These are phyloP conservation scores for Phyllosticta citriasiana DNA, from an alignment of 2,329 filamentous ascomycete genomes.

Conservation along the genomic window DNA sequence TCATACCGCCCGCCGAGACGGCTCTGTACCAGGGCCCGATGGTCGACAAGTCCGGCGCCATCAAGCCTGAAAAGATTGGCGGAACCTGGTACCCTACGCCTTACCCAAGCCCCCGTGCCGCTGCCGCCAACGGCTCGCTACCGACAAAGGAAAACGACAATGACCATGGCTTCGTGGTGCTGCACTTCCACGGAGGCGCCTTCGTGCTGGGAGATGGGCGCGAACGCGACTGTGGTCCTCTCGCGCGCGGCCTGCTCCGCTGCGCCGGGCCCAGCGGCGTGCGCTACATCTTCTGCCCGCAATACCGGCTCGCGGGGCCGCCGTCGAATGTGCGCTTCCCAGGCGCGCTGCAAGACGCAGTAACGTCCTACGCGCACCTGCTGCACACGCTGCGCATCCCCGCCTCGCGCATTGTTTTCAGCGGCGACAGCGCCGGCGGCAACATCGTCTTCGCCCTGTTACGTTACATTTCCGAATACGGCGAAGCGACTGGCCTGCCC, in stretches of 20 bases:
- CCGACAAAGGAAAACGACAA: conserved; percentile 15
- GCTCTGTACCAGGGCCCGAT: conserved; percentile 24
- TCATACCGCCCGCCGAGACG: conserved; percentile 18
- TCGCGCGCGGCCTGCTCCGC: conserved; percentile 17
- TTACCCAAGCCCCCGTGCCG: background rate
- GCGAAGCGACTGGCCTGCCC: conserved; percentile 22
- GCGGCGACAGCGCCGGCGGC: conserved; percentile 42
- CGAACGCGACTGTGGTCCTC: conserved; percentile 22
- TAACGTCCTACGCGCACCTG: conserved; percentile 39
- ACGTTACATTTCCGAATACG: conserved; percentile 36
- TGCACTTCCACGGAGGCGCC: conserved; percentile 42
- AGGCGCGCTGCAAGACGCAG: conserved; percentile 40
- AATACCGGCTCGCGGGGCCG: conserved; percentile 40
- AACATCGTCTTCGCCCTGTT: conserved; percentile 37
- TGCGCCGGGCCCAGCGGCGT: conserved; percentile 19
- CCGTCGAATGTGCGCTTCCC: conserved; percentile 38
- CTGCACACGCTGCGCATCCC: conserved; percentile 31
- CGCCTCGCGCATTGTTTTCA: conserved; percentile 32
- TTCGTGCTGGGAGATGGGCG: conserved; percentile 37
- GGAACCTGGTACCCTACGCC: conserved; percentile 34
- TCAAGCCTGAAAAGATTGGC: conserved; percentile 29
- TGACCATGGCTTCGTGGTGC: conserved; percentile 20
- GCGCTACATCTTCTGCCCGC: conserved; percentile 32
- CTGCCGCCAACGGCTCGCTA: background rate
- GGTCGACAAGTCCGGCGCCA: conserved; percentile 17